Evolutionary conservation across 495 filamentous ascomycete genomes (phyloP).

Genomic region (Tuber brumale): DNA sequence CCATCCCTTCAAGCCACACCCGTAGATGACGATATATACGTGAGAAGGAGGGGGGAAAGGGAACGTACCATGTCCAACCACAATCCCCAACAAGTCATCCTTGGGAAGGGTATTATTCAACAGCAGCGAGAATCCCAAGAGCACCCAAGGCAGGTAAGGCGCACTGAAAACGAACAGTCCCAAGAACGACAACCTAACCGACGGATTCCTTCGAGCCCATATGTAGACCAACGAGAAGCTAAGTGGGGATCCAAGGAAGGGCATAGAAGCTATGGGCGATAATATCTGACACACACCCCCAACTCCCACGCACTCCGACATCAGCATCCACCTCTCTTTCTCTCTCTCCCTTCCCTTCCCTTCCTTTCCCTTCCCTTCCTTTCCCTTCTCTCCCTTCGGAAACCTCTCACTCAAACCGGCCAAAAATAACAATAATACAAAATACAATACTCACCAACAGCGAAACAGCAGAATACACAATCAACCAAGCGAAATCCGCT

Average conservation of each 20-base stretch:
- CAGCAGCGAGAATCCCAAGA: conserved; percentile 81
- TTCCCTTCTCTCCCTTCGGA: no score
- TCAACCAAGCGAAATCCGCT: conserved; percentile 89
- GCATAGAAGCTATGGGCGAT: conserved; percentile 77
- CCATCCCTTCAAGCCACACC: background rate
- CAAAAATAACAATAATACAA: background rate
- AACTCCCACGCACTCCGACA: background rate
- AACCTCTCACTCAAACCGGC: no score
- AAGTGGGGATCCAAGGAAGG: conserved; percentile 83
- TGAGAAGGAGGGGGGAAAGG: background rate
- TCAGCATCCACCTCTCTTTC: no score
- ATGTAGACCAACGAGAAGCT: conserved; percentile 94
- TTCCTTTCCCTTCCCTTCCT: no score
- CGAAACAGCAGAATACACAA: conserved; percentile 71
- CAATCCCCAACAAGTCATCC: conserved; percentile 89
- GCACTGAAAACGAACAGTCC: conserved; percentile 86
- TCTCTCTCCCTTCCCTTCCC: no score
- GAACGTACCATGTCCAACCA: conserved; percentile 69
- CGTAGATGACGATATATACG: background rate
- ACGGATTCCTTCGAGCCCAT: conserved; percentile 91
- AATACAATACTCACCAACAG: conserved; percentile 50
- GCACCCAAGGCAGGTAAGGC: conserved; percentile 91
- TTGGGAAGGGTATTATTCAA: conserved; percentile 82
- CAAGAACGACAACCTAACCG: conserved; percentile 82
- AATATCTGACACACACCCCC: conserved; percentile 45